These are phyloP conservation scores for Hura crepitans DNA, from an alignment of 441 rosid species.

Conservation along the genomic window DNA sequence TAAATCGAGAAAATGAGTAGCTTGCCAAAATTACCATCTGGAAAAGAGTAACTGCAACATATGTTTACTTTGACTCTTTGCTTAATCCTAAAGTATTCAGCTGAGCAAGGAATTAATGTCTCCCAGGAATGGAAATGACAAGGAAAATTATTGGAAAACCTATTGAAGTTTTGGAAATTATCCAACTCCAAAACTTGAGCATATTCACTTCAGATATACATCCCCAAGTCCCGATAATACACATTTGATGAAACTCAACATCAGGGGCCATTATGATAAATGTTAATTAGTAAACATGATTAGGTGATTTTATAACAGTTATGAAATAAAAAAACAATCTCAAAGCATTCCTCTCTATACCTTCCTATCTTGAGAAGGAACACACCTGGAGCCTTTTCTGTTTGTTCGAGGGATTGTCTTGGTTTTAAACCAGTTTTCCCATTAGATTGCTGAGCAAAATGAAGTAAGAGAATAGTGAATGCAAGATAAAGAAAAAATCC, in stretches of 20 bases:
- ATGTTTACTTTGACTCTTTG: neutral
- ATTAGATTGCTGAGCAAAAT: constrained; percentile 24
- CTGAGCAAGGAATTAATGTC: neutral
- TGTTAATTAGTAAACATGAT: neutral
- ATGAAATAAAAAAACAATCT: neutral
- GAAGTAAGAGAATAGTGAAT: constrained; percentile 14
- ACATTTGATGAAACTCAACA: neutral
- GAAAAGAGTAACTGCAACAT: neutral
- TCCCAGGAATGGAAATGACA: neutral
- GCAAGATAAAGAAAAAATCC: constrained; percentile 14
- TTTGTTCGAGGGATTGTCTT: constrained; percentile 37
- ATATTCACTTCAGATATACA: constrained; percentile 40
- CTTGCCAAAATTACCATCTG: neutral
- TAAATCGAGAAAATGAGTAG: neutral
- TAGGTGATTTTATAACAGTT: constrained; percentile 33
- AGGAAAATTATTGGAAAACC: neutral
- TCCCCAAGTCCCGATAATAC: neutral
- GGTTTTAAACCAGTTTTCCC: constrained; percentile 39
- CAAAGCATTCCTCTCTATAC: constrained; percentile 11
- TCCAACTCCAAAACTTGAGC: too few species aligned
- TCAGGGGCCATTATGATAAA: neutral
- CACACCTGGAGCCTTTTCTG: constrained; percentile 50
- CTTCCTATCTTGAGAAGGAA: constrained; percentile 43
- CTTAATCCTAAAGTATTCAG: neutral
- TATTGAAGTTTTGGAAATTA: neutral